Base-by-base conservation (phyloP, 2,329 filamentous ascomycete genomes). In the Aspergillus ibericus region DNA sequence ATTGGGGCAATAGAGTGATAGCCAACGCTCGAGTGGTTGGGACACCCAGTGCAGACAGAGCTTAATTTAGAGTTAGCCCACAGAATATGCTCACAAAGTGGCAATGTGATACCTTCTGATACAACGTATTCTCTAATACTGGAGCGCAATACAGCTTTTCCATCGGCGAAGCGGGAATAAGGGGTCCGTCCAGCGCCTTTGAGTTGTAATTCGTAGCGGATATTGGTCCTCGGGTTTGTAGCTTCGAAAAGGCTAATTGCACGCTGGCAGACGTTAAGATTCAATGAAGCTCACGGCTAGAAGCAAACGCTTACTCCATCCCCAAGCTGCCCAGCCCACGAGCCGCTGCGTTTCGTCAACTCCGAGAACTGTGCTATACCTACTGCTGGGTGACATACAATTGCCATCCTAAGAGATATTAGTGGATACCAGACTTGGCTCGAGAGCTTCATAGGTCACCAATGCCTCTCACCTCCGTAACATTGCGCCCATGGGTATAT, bases 401-500 rank as follows among this genome's bases (percentile, higher is more conserved):
- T 74, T 82, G 80, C 75, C 80, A 82, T 40, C 79, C 79, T 79
- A 53, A 6, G 38, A 53, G 20, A 25, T 42, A 29, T 68, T 56
- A 72, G 60, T 29, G 44, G 12, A 4, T 32, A 32, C 8, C 27
- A 6, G 8, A 16, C n/a, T 48, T 25, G 4, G 25, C 13, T 12
- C 10, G 12, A 18, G 20, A 32, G 6, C 7, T 29, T 48, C 4
- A 16, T 18, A 18, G 25, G 25, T 29, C 15, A 4, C 4, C 15
- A 13, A 48, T 29, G 25, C 27, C 15, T 27, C 69, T 64, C 65
- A 57, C 93, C 93, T 58, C 95, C 95, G 74, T 99, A 99, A 78
- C 95, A 98, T 77, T 99, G 95, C 32, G 95, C 93, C 95, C 95
- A 99, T 0, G 95, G 93, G 73, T 99, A 99, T 44, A 95, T 87